Base-by-base conservation (phyloP, 2,329 filamentous ascomycete genomes). In the Aspergillus ruber region DNA sequence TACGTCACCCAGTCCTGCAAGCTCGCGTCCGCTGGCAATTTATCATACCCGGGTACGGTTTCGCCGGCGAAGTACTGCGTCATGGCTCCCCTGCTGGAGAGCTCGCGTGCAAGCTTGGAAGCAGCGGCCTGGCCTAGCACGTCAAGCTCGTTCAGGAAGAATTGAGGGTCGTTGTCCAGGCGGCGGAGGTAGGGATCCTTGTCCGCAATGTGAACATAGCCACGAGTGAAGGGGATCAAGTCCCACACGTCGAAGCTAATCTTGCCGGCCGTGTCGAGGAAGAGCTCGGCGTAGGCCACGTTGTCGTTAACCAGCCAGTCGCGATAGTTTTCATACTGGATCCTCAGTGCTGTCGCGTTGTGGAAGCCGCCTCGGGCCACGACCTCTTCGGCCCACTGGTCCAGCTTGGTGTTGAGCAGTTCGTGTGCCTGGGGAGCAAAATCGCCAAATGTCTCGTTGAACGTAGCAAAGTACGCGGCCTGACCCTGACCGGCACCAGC, bases 201-300 rank as follows among this genome's bases (percentile, higher is more conserved):
- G 46, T 45, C 38, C 7, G 57, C 43, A 20, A 59, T 56, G 12
- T 59, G 55, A 6, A 56, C 49, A 10, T 46, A 62, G 1, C 61
- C 60, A 4, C 62, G 56, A 1, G 62, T 58, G 45, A 64, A 64
- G 7, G 60, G 62, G 9, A 65, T 54, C 3, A 65, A 47, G 29
- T 60, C 50, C 62, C 61, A 64, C 2, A 64, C 15, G 35, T 60
- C 59, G 20, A 63, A 59, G 42, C 50, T 56, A 10, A 62, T 56
- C 1, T 51, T 44, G 2, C 55, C 56, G 8, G 43, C 42, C 1
- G 58, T 61, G 18, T 65, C 59, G 7, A 65, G 4, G 48, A 65
- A 64, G 2, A 63, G 51, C 39, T 65, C 61, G 0, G 51, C 43
- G 36, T 50, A 64, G 1, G 60, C 51, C 35, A 63, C 55, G n/a